Evolutionary conservation across 2,329 filamentous ascomycete genomes (phyloP), one percentile per base, ranked within the genome.

Genomic region (Ceratocystis destructans): DNA sequence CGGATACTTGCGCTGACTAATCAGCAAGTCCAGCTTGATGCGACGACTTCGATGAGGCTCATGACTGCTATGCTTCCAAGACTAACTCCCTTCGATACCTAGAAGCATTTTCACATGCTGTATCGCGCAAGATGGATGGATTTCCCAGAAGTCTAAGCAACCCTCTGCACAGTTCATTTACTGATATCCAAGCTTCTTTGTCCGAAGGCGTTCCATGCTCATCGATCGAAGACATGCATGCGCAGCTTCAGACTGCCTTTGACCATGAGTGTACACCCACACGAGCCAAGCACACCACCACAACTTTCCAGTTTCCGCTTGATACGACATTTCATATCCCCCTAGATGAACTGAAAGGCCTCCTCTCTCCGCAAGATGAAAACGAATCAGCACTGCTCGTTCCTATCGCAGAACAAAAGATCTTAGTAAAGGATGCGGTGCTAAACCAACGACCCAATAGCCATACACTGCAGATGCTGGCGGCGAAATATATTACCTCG

Each of bases 391-490:
- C 53, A 17, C 33, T 41, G 3, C 53, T 20, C 4, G 37, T n/a
- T 44, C 22, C 33, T 72, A 71, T n/a, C 66, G 15, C 73, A 15
- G 71, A 73, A 48, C 76, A 77, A 62, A 73, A 74, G 6, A 76
- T 83, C 20, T 73, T 71, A 15, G 79, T 76, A 8, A 76, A 75
- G 67, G 79, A 83, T 48, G 75, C 76, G 0, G 69, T 83, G 17
- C 74, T 77, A 70, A 78, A 78, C 69, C 82, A 83, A 72, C 77
- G 79, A 0, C 71, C 74, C 45, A 77, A 80, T 63, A 75, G 82
- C 66, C 79, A 80, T 0, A 71, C 73, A 0, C 72, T 80, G 44
- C 83, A 84, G 70, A 77, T 74, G 65, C 74, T 76, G 1, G 77
- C 83, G 37, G 77, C 80, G 7, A 79, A 78, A 69, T 76, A 80